These are phyloP conservation scores for Stromatinia cepivora DNA, from an alignment of 2,329 filamentous ascomycete genomes.

Conservation along the genomic window DNA sequence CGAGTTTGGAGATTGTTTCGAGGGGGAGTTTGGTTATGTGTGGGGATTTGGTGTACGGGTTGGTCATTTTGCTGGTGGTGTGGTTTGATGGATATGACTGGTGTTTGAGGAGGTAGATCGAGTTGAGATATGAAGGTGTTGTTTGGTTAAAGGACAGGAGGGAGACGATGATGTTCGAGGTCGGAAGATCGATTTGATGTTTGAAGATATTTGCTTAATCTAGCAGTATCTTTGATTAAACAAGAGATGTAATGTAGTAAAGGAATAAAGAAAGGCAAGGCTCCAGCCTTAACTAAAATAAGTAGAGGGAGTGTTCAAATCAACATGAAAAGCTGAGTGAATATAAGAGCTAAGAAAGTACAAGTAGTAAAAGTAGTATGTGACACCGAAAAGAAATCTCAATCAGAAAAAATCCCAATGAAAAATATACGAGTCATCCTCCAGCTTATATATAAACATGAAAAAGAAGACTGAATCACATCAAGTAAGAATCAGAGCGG, in stretches of 20 bases:
- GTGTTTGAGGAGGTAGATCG: background rate
- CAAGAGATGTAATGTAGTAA: too few species aligned
- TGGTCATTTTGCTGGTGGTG: background rate
- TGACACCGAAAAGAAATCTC: background rate
- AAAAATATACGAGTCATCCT: background rate
- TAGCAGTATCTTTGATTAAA: background rate
- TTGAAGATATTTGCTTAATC: background rate
- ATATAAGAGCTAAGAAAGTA: background rate
- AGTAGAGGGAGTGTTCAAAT: background rate
- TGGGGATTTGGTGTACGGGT: conserved; percentile 17
- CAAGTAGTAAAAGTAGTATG: background rate
- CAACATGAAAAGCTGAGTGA: background rate
- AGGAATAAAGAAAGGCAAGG: background rate
- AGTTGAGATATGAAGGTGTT: background rate
- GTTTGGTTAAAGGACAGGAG: background rate
- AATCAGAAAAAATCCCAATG: background rate
- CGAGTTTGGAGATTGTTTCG: conserved; percentile 35
- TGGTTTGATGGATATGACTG: background rate
- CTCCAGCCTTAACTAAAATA: background rate
- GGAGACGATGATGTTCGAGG: background rate
- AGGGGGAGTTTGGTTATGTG: conserved; percentile 34
- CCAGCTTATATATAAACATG: background rate
- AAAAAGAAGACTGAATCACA: background rate
- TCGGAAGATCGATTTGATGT: background rate
- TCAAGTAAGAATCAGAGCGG: background rate